A percentile compares a stretch with the other conserved stretches of the same genome.
These are phyloP conservation scores for Sequoia sempervirens DNA, from an alignment of 75 land plant genomes.

Conservation along the genomic window DNA sequence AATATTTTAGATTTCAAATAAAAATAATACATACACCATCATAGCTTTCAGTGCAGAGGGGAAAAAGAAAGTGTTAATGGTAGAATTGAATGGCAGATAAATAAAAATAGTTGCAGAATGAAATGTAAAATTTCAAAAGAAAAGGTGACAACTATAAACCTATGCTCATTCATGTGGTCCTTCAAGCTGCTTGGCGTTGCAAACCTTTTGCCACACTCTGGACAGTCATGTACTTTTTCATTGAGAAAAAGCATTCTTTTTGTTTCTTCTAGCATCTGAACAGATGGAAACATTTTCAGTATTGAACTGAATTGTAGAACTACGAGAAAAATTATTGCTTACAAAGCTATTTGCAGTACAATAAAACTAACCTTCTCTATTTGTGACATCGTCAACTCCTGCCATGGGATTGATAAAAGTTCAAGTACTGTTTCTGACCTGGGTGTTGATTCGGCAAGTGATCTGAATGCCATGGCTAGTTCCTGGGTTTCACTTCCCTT, in stretches of 20 bases:
- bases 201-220: conserved; percentile 14
- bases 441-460: conserved; percentile 17
- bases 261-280: conserved; percentile 34
- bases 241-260: conserved; percentile 25
- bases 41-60: background rate
- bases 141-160: background rate
- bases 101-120: background rate
- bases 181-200: conserved; percentile 28
- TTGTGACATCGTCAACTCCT: conserved; percentile 25
- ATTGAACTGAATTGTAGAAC: background rate
- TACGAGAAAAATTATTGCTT: background rate
- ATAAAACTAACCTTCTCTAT: conserved; percentile 16
- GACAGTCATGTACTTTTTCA: conserved; percentile 30
- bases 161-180: conserved; percentile 34
- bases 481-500: conserved; percentile 24
- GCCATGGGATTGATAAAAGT: conserved; percentile 21
- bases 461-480: conserved; percentile 21
- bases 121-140: background rate
- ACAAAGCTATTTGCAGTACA: background rate
- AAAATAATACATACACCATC: background rate
- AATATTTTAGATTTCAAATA: background rate
- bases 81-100: background rate
- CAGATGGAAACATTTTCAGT: background rate
- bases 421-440: conserved; percentile 7
- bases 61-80: background rate